Base-by-base conservation (phyloP, 1,139 yeast species). In the Candida tunisiensis region DNA sequence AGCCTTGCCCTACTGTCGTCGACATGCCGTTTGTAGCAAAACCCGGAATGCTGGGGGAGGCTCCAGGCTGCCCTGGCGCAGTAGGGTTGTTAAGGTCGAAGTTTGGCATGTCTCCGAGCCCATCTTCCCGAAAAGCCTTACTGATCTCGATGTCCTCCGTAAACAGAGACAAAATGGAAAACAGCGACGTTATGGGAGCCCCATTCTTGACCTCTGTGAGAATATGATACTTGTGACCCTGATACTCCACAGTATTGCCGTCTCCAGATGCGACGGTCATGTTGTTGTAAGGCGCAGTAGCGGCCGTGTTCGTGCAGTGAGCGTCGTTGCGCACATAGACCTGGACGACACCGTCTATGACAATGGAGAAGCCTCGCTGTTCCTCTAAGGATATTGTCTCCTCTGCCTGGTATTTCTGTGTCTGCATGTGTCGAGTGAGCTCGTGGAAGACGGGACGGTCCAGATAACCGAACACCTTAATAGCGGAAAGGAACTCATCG, bases 381-480 rank as follows among this genome's bases (percentile, higher is more conserved):
- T 78, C 88, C 37, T 75, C 78, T 25, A 85, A 53, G 28, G 70
- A 63, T 22, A 88, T 52, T 4, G 75, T 62, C 47, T 88, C 96
- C 24, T 83, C 91, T 6, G 68, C 63, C 19, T 73, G 72, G 24
- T 88, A 50, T 38, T 80, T 77, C 44, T 82, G 85, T 1, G 96
- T 88, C 28, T 80, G 78, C 85, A 88, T 79, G 34, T 78, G 79
- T 42, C 79, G 75, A 5, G 96, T 85, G 39, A 88, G 60, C 43
- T 85, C 96, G 44, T 85, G 92, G 47, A 88, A 85, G 2, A 88
- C 95, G 2, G 79, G 77, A 32, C 75, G 65, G 39, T 88, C 98
- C 30, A 88, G 57, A 48, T 85, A 85, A 1, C 98, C 98, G 55
- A 88, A 88, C 12, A 88, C 80, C 51, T 82, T 83, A 37, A 88